Conservation (phyloP, 2,329 filamentous ascomycete genomes). For the Xylaria hypoxylon region DNA sequence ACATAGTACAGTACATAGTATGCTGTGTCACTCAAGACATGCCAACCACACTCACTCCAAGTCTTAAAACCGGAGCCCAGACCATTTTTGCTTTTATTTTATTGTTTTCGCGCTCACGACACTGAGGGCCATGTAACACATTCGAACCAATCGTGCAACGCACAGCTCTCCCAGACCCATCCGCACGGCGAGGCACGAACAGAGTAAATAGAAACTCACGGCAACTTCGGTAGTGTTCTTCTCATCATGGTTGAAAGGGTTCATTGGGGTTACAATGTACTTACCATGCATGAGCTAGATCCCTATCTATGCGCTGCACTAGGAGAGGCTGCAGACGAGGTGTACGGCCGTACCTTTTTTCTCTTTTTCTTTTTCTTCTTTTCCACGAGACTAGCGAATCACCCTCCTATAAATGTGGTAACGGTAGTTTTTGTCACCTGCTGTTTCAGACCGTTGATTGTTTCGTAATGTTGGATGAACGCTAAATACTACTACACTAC, state of each 20-base stretch:
- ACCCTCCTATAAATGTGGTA: constrained; percentile 5
- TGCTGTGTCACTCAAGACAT: constrained; percentile 24
- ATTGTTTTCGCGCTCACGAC: neutral
- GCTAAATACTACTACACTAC: neutral
- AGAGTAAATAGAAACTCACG: constrained; percentile 7
- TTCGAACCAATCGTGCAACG: constrained; percentile 7
- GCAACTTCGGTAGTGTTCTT: constrained; percentile 27
- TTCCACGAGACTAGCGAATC: neutral
- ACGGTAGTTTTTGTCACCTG: neutral
- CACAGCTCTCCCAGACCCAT: constrained; percentile 1
- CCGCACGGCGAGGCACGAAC: constrained; percentile 2
- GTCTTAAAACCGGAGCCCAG: constrained; percentile 24
- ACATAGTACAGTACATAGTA: neutral
- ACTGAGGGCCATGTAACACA: neutral
- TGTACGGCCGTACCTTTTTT: neutral
- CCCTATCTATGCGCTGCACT: neutral
- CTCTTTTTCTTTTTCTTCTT: neutral
- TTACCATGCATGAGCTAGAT: constrained; percentile 4
- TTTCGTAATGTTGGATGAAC: constrained; percentile 1
- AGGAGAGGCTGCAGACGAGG: neutral
- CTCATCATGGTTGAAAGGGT: neutral
- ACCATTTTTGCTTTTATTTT: neutral
- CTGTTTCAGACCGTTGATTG: constrained; percentile 8
- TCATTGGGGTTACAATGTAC: constrained; percentile 11
- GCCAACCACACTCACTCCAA: constrained; percentile 11